Evolutionary conservation across 495 filamentous ascomycete species (phyloP).

Genomic region (Barbatosphaeria neglecta): DNA sequence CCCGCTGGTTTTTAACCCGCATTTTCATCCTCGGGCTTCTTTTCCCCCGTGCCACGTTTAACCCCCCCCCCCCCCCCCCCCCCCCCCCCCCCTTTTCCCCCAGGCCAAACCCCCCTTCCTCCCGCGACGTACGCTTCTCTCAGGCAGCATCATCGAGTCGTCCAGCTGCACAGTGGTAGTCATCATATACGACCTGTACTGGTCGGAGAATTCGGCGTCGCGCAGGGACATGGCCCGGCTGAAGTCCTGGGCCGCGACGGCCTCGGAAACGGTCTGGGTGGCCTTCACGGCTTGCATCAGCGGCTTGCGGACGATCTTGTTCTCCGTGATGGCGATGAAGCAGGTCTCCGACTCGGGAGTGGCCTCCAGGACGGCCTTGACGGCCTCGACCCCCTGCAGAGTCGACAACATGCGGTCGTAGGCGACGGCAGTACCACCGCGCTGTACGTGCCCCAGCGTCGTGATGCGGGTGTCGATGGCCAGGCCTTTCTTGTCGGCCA

Average conservation of each 20-base stretch:
- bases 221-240: constrained; percentile 72
- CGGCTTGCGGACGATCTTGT: constrained; percentile 86
- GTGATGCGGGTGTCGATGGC: constrained; percentile 88
- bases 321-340: constrained; percentile 92
- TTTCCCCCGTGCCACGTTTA: no score
- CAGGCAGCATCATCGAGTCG: constrained; percentile 42
- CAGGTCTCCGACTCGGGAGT: constrained; percentile 82
- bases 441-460: constrained; percentile 89
- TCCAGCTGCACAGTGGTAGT: constrained; percentile 54
- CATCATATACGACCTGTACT: constrained; percentile 78
- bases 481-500: constrained; percentile 58
- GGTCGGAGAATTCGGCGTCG: constrained; percentile 90
- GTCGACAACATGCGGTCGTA: constrained; percentile 93
- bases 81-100: no score
- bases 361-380: constrained; percentile 88
- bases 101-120: no score
- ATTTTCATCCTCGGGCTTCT: no score
- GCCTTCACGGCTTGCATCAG: constrained; percentile 77
- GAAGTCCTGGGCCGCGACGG: constrained; percentile 75
- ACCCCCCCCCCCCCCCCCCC: no score
- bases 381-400: constrained; percentile 89
- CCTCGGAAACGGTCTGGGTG: constrained; percentile 70
- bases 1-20: no score
- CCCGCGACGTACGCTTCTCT: constrained; percentile 63
- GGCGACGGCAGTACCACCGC: constrained; percentile 82